phyloP scores from a whole-genome alignment of 1,284 basidiomycete species.

The Baeospora myosura region DNA sequence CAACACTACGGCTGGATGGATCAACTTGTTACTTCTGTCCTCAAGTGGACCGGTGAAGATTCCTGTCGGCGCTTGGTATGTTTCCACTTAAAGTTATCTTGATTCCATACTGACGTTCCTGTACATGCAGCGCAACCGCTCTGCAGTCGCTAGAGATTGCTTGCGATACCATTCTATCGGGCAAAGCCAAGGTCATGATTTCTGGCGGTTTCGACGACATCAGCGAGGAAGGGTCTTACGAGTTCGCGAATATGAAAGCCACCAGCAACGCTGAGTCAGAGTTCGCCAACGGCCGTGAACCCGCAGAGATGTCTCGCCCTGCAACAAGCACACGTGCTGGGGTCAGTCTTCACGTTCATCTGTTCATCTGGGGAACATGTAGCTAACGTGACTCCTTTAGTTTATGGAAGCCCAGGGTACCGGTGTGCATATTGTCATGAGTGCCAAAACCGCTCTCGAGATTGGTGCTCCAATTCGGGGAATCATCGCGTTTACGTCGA shows the following conservation, averaged over 20 bases:
- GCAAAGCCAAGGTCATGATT: slow-evolving; percentile 99
- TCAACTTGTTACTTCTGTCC: slow-evolving; percentile 89
- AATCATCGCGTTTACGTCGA: slow-evolving; percentile 92
- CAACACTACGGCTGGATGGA: slow-evolving; percentile 97
- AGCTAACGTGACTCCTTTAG: slow-evolving; percentile 26
- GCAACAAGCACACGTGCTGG: slow-evolving; percentile 93
- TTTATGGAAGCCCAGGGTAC: slow-evolving; percentile 98
- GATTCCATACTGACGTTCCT: slow-evolving; percentile 7
- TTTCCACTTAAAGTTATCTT: slow-evolving; percentile 5
- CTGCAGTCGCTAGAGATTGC: slow-evolving; percentile 97
- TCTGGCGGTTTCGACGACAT: slow-evolving; percentile 98
- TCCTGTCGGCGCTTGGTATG: slow-evolving; percentile 94
- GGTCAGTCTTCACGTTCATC: slow-evolving; percentile 33
- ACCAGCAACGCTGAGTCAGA: slow-evolving; percentile 96
- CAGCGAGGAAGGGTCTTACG: slow-evolving; percentile 93
- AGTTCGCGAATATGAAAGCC: slow-evolving; percentile 99
- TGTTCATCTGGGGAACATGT: slow-evolving; percentile 2
- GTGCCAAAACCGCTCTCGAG: slow-evolving; percentile 89
- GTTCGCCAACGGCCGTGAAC: slow-evolving; percentile 97
- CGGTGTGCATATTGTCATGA: slow-evolving; percentile 97
- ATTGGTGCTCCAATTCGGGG: slow-evolving; percentile 92
- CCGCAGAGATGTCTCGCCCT: slow-evolving; percentile 96
- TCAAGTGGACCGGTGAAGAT: slow-evolving; percentile 98
- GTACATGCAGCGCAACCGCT: slow-evolving; percentile 72
- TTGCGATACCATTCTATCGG: slow-evolving; percentile 88